phyloP scores from a whole-genome alignment of 345 rosid species.

The Moricandia arvensis region DNA sequence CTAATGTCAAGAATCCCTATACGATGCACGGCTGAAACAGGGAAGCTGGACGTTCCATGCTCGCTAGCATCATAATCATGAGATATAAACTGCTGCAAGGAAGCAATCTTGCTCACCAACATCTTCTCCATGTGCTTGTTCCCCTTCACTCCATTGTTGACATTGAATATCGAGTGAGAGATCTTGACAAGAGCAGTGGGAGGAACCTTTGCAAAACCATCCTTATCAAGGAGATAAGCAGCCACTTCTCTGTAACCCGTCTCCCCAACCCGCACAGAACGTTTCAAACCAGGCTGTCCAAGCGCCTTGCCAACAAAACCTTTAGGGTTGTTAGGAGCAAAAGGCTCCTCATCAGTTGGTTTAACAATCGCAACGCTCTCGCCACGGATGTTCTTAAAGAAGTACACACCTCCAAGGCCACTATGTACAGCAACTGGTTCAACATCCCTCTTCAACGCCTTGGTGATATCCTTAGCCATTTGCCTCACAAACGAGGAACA shows the following conservation, averaged over 20 bases:
- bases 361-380: background rate
- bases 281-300: background rate
- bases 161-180: background rate
- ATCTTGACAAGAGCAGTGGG: background rate
- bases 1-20: background rate
- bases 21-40: background rate
- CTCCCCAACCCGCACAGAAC: background rate
- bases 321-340: background rate
- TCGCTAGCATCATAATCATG: background rate
- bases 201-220: background rate
- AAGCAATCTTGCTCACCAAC: background rate
- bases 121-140: background rate
- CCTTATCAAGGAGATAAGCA: background rate
- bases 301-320: background rate
- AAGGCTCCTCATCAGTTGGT: background rate
- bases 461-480: background rate
- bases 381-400: background rate
- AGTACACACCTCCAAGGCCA: background rate
- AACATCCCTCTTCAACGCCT: background rate
- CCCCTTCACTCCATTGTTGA: background rate
- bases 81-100: background rate
- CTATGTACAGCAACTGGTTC: background rate
- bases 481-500: background rate
- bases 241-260: background rate
- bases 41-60: background rate